A percentile compares a stretch with the other conserved stretches of the same genome.
phyloP scores from a whole-genome alignment of 768 basidiomycete species.

The Leccinum ochraceum region DNA sequence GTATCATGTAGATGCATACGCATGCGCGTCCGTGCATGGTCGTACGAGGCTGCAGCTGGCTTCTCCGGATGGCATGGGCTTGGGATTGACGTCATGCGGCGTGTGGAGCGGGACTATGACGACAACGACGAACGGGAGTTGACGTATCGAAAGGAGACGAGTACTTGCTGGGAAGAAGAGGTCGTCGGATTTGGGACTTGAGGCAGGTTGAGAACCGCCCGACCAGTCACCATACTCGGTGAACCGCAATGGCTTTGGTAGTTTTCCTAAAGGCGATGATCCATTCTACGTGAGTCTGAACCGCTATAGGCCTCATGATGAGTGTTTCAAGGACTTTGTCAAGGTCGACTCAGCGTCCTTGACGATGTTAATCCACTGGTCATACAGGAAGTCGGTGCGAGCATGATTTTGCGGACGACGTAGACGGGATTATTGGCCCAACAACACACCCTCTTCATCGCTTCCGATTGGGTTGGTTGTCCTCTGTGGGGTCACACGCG shows the following conservation, averaged over 20 bases:
- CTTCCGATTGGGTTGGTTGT: neutral
- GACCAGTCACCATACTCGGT: neutral
- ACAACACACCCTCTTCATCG: neutral
- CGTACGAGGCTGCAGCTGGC: conserved; percentile 29
- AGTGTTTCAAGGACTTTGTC: neutral
- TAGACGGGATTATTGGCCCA: neutral
- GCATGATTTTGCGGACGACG: neutral
- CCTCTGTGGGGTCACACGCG: neutral
- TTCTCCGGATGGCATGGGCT: conserved; percentile 33
- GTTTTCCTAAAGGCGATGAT: neutral
- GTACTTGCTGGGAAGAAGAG: neutral
- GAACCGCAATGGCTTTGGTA: neutral
- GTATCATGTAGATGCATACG: neutral
- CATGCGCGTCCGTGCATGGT: conserved; percentile 5
- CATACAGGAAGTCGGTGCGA: neutral
- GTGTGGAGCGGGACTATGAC: neutral
- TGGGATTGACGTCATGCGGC: conserved; percentile 13
- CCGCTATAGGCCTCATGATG: neutral
- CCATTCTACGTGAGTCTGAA: neutral
- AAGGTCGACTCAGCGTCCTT: neutral
- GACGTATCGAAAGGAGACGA: neutral
- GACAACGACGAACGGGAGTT: neutral
- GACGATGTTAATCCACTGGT: neutral
- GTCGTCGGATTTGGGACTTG: neutral
- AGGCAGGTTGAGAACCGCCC: too few species aligned